These are phyloP conservation scores for Aspergillus panamensis DNA, from an alignment of 495 filamentous ascomycete genomes.

Conservation along the genomic window DNA sequence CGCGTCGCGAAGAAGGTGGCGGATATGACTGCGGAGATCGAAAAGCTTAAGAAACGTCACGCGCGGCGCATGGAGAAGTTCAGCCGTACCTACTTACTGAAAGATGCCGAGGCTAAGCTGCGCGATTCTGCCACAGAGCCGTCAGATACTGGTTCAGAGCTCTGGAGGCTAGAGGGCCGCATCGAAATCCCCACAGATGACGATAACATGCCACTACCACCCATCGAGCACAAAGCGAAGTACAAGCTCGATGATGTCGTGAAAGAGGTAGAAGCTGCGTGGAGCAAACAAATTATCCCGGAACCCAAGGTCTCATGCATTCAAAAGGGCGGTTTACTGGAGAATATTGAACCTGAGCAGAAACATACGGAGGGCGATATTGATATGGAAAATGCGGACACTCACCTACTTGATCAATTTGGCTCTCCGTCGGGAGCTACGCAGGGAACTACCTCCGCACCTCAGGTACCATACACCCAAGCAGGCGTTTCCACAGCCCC, in stretches of 20 bases:
- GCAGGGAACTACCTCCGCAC: not conserved
- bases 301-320: constrained; percentile 63
- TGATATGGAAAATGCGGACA: constrained; percentile 61
- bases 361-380: constrained; percentile 56
- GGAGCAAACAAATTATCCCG: constrained; percentile 52
- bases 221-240: constrained; percentile 43
- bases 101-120: constrained; percentile 55
- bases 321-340: constrained; percentile 68
- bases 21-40: constrained; percentile 71
- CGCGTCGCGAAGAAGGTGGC: constrained; percentile 62
- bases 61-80: constrained; percentile 69
- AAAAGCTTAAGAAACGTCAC: constrained; percentile 75
- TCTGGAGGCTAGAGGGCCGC: constrained; percentile 62
- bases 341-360: constrained; percentile 51
- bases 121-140: constrained; percentile 54
- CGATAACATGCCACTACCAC: constrained; percentile 40
- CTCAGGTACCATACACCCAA: constrained; percentile 12
- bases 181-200: constrained; percentile 48
- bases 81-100: constrained; percentile 59
- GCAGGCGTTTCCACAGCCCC: constrained; percentile 7
- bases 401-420: constrained; percentile 60
- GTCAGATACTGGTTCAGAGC: constrained; percentile 50
- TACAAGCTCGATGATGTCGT: constrained; percentile 60
- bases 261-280: constrained; percentile 52
- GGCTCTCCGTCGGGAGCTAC: constrained; percentile 45